Conservation (phyloP, 345 rosid genomes). For the Punica granatum region DNA sequence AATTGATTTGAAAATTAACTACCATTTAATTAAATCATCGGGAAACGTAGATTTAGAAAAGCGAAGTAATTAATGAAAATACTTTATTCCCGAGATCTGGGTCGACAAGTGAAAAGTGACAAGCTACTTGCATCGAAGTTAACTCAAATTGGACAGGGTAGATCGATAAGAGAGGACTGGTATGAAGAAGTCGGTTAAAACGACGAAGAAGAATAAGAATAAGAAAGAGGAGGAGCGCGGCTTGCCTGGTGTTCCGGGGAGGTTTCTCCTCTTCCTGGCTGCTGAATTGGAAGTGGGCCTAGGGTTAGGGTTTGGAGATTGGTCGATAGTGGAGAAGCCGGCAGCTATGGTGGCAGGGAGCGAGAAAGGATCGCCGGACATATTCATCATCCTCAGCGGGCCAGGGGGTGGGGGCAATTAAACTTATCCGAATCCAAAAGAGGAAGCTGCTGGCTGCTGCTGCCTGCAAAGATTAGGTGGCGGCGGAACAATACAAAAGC, state of each 20-base stretch:
- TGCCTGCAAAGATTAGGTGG: conserved; percentile 51
- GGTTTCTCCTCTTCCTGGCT: conserved; percentile 74
- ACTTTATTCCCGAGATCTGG: neutral
- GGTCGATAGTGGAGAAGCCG: conserved; percentile 42
- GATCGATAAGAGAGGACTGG: too few species aligned
- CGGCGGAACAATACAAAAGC: neutral
- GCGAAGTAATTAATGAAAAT: neutral
- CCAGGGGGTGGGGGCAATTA: too few species aligned
- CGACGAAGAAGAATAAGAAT: neutral
- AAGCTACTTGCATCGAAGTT: neutral
- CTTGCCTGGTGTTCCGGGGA: conserved; percentile 93
- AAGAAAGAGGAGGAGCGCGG: neutral
- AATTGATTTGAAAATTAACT: neutral
- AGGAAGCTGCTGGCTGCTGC: conserved; percentile 7
- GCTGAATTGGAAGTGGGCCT: conserved; percentile 42
- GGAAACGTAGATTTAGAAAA: too few species aligned
- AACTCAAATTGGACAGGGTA: neutral
- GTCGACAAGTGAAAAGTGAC: neutral
- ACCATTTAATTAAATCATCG: too few species aligned
- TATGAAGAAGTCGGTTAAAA: too few species aligned
- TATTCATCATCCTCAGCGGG: conserved; percentile 31
- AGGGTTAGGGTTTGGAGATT: conserved; percentile 62
- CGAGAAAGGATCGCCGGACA: conserved; percentile 59
- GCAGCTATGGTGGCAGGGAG: conserved; percentile 35
- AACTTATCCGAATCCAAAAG: conserved; percentile 29